Evolutionary conservation across 306 rosid species (phyloP), one percentile per base, ranked within the genome.

Genomic region (Fragaria vesca): DNA sequence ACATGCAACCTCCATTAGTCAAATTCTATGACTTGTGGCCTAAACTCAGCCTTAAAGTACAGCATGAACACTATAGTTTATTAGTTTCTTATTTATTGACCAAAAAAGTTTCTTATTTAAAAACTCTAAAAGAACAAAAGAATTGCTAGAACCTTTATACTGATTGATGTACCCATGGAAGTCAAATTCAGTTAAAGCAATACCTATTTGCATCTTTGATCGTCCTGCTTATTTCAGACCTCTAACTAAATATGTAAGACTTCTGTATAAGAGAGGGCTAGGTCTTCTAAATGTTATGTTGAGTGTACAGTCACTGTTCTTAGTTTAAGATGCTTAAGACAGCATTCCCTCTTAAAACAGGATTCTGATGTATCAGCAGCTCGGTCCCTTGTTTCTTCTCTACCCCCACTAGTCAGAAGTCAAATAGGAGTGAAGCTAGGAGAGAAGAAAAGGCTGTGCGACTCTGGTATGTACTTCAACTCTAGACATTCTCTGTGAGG

Each of bases 391-490:
- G 84, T 89, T 78, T 91, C 93, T 75, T 81, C 81, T 51, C 96
- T 95, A 54, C 93, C 97, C 74, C 89, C 84, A 20, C 68, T 84
- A 43, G 51, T 94, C 78, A 88, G 86, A 87, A 82, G 78, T 86
- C 87, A 87, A 78, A 86, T 94, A 81, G 83, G 86, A 67, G 76
- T 74, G 83, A 78, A 80, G 78, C 88, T 88, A 77, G 90, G 89
- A 75, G 89, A 81, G 76, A 85, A 68, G 57, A 81, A 69, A 47
- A 51, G 69, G 54, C 62, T 79, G 36, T 78, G 67, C 32, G 87
- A 85, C 82, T 88, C 89, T 17, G 95, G 97, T 94, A 88, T 69
- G 82, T 58, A 61, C 77, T 54, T 46, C 75, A 55, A 69, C 75
- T 34, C 48, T 30, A 45, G 55, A 52, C 9, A 54, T 16, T 43